Conservation (phyloP, 2,329 filamentous ascomycete genomes). For the Thyridium curvatum region DNA sequence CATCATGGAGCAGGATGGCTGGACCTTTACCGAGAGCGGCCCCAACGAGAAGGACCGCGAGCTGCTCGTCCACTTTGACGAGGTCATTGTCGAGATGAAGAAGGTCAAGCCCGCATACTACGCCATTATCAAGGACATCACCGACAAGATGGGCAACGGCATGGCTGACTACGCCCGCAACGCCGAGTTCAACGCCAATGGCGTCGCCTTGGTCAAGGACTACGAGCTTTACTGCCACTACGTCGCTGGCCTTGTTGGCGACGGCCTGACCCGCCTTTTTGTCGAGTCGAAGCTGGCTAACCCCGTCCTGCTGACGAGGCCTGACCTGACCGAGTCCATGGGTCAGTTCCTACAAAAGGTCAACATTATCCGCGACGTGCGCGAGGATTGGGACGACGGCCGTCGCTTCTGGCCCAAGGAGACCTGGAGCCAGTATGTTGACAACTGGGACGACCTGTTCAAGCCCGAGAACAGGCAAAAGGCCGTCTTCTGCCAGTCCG, state of each 20-base stretch:
- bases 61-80: constrained; percentile 85
- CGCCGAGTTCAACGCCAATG: constrained; percentile 71
- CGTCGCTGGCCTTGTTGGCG: constrained; percentile 95
- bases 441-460: constrained; percentile 85
- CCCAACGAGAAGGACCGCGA: constrained; percentile 92
- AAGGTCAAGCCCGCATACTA: constrained; percentile 80
- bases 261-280: constrained; percentile 85
- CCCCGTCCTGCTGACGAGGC: constrained; percentile 70
- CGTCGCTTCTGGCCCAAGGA: constrained; percentile 92
- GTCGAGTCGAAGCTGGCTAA: constrained; percentile 84
- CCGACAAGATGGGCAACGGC: constrained; percentile 90
- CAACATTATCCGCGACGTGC: constrained; percentile 95
- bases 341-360: constrained; percentile 96
- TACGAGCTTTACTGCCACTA: constrained; percentile 98
- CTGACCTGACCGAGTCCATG: constrained; percentile 88
- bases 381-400: constrained; percentile 82
- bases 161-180: constrained; percentile 96
- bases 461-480: constrained; percentile 69
- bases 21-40: constrained; percentile 82
- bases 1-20: constrained; percentile 74
- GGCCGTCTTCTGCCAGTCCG: constrained; percentile 79
- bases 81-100: constrained; percentile 79
- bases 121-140: constrained; percentile 87
- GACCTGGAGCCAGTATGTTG: constrained; percentile 94
- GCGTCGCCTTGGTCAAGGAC: constrained; percentile 76